These are phyloP conservation scores for Fusarium circinatum DNA, from an alignment of 2,329 filamentous ascomycete genomes.

Conservation along the genomic window DNA sequence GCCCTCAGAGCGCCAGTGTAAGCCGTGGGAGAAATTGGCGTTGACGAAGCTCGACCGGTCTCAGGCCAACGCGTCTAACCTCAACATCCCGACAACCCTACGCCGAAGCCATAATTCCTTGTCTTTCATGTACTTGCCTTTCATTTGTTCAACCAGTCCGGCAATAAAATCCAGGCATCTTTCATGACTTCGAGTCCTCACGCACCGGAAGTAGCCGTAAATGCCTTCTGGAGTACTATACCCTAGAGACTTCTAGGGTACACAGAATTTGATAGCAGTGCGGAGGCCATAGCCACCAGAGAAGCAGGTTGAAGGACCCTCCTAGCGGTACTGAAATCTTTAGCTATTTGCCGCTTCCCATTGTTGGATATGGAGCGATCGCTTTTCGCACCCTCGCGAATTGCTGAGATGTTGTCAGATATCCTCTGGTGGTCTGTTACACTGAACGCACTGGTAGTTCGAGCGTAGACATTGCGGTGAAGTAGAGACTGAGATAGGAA, in stretches of 20 bases:
- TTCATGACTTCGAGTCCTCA: not conserved
- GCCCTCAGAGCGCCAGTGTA: not conserved
- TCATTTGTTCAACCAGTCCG: not conserved
- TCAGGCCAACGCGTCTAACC: not conserved
- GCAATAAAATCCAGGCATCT: not conserved
- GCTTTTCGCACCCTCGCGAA: not conserved
- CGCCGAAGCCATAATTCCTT: rapidly evolving
- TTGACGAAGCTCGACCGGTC: not conserved
- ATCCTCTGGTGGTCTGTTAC: not conserved
- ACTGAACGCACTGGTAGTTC: not conserved
- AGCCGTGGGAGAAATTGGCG: not conserved
- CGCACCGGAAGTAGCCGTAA: not conserved
- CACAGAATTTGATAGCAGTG: not conserved
- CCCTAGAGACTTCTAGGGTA: not conserved
- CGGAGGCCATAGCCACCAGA: not conserved
- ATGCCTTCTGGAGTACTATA: not conserved
- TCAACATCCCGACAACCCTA: not conserved
- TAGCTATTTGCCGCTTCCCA: not conserved
- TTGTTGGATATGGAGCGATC: not conserved
- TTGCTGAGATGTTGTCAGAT: not conserved
- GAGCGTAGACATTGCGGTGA: not conserved
- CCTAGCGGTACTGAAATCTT: not conserved
- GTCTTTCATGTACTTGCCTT: not conserved
- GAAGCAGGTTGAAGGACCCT: not conserved
- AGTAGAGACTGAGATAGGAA: not conserved